These are phyloP conservation scores for Aaosphaeria arxii DNA, from an alignment of 2,329 filamentous ascomycete genomes.

Conservation along the genomic window DNA sequence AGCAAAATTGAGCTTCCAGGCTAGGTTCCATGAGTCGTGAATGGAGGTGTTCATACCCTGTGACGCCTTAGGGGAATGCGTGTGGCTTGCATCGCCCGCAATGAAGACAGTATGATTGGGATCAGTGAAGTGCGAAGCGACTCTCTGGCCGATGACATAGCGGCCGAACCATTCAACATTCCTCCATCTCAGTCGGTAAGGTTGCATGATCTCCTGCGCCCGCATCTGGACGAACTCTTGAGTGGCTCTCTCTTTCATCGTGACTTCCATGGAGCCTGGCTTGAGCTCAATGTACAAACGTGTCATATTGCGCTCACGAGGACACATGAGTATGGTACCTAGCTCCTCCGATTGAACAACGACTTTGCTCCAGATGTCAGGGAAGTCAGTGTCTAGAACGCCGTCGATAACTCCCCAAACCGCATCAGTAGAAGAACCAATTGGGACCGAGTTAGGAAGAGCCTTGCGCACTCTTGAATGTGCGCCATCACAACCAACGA, in stretches of 20 bases:
- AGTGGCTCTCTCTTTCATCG: constrained; percentile 39
- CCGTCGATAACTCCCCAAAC: constrained; percentile 73
- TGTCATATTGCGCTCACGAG: constrained; percentile 70
- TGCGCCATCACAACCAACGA: constrained; percentile 72
- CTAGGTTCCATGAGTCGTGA: constrained; percentile 44
- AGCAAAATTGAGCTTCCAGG: constrained; percentile 44
- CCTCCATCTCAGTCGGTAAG: constrained; percentile 46
- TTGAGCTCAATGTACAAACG: constrained; percentile 54
- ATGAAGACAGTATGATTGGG: constrained; percentile 44
- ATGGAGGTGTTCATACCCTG: constrained; percentile 47
- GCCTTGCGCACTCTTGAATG: constrained; percentile 67
- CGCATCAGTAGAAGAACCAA: constrained; percentile 52
- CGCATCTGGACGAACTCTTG: constrained; percentile 70
- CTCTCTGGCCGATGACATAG: constrained; percentile 50
- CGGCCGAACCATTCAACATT: constrained; percentile 51
- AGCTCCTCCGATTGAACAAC: constrained; percentile 64
- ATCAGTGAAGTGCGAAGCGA: constrained; percentile 46
- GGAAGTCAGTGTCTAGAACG: constrained; percentile 68
- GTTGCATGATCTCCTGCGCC: constrained; percentile 49
- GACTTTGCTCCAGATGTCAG: constrained; percentile 73
- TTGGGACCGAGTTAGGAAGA: constrained; percentile 49
- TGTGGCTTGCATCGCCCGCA: constrained; percentile 48
- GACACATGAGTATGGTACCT: constrained; percentile 71
- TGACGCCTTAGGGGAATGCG: constrained; percentile 41
- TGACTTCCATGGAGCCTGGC: constrained; percentile 29